Conservation (phyloP, 352 stramenopile species). For the Achlya hypogyna region DNA sequence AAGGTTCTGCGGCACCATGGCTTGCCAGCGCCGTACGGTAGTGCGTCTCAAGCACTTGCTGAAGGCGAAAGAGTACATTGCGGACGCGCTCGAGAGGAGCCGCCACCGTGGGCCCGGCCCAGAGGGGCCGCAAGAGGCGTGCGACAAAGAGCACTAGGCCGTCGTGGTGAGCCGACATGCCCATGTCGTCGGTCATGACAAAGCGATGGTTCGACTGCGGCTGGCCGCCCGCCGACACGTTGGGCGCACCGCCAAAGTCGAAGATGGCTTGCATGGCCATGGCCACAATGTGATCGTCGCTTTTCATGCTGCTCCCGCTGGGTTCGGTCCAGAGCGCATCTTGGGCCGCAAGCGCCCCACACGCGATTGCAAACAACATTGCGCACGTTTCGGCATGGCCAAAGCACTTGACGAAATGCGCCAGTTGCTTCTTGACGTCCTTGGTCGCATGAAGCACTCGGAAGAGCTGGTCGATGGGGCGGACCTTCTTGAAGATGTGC, state of each 20-base stretch:
- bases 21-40: neutral
- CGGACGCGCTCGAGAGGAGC: conserved; percentile 28
- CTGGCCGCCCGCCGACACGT: neutral
- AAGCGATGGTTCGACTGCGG: conserved; percentile 30
- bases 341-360: conserved; percentile 28
- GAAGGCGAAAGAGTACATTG: conserved; percentile 74
- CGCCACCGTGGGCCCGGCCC: conserved; percentile 31
- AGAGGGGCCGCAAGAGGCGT: conserved; percentile 70
- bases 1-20: conserved; percentile 40
- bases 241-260: conserved; percentile 41
- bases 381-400: conserved; percentile 75
- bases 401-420: conserved; percentile 74
- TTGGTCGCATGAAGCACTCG: conserved; percentile 56
- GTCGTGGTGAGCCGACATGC: conserved; percentile 83
- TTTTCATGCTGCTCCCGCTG: conserved; percentile 32
- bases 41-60: conserved; percentile 64
- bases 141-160: conserved; percentile 70
- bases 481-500: conserved; percentile 86
- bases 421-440: conserved; percentile 52
- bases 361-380: conserved; percentile 85
- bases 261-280: conserved; percentile 76
- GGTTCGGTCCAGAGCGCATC: neutral
- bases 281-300: conserved; percentile 70
- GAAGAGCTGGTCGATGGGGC: conserved; percentile 81
- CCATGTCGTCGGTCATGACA: conserved; percentile 77